These are phyloP conservation scores for Colletotrichum sp. DNA, from an alignment of 2,329 filamentous ascomycete species.

Conservation along the genomic window DNA sequence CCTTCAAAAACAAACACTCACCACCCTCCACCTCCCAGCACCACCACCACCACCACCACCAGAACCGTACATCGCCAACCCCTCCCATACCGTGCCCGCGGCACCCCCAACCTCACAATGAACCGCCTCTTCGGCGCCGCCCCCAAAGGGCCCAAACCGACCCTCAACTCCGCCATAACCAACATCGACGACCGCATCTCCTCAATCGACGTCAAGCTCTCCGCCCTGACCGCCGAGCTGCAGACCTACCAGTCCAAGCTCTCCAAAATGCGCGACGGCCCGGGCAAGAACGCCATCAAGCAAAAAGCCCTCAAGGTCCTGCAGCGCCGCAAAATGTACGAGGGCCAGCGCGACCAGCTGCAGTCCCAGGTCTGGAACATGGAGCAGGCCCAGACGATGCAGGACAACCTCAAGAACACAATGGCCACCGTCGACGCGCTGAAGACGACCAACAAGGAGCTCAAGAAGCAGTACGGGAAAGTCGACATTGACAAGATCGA, in stretches of 20 bases:
- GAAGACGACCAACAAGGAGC: slow-evolving; percentile 93
- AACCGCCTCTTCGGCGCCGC: slow-evolving; percentile 95
- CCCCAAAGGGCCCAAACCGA: slow-evolving; percentile 86
- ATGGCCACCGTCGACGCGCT: slow-evolving; percentile 98
- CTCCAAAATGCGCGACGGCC: slow-evolving; percentile 91
- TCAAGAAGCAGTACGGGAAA: slow-evolving; percentile 94
- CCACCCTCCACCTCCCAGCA: not conserved
- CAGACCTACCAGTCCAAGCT: slow-evolving; percentile 87
- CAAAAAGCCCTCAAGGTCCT: slow-evolving; percentile 94
- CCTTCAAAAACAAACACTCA: not conserved
- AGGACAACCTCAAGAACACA: slow-evolving; percentile 97
- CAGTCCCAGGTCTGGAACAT: slow-evolving; percentile 98
- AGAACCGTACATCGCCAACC: not conserved
- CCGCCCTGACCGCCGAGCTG: slow-evolving; percentile 89
- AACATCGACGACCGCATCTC: slow-evolving; percentile 87
- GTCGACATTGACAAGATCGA: slow-evolving; percentile 98
- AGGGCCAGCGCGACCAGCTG: slow-evolving; percentile 90
- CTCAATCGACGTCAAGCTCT: slow-evolving; percentile 92
- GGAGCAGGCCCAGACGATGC: slow-evolving; percentile 98
- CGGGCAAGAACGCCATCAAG: slow-evolving; percentile 90
- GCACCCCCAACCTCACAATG: slow-evolving; percentile 56
- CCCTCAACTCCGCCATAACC: slow-evolving; percentile 80
- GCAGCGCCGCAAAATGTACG: slow-evolving; percentile 92
- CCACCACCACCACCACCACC: not conserved
- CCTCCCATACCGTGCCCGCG: no score